phyloP scores from a whole-genome alignment of 2,329 filamentous ascomycete genomes.

The Diplodia mutila region DNA sequence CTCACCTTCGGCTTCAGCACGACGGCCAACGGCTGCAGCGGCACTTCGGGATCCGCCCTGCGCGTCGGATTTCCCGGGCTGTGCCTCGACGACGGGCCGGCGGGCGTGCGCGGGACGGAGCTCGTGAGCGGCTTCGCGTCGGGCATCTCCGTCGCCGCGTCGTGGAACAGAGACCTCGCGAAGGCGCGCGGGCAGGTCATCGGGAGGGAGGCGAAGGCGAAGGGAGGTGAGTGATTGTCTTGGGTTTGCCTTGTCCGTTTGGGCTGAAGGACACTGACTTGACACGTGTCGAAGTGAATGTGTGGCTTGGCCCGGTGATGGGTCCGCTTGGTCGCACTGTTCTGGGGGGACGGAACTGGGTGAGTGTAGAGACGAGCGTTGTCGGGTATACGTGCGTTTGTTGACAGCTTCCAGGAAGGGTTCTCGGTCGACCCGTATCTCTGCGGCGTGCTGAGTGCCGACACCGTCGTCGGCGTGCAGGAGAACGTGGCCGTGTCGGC shows the following conservation, averaged over 20 bases:
- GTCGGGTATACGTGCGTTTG: no score
- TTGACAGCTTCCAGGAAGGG: constrained; percentile 43
- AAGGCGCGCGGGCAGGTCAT: constrained; percentile 40
- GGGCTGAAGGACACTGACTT: no score
- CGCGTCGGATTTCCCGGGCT: constrained; percentile 43
- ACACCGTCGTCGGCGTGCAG: constrained; percentile 48
- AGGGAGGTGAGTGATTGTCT: constrained; percentile 43
- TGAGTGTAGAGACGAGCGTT: neutral
- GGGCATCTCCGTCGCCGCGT: constrained; percentile 43
- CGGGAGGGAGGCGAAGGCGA: constrained; percentile 45
- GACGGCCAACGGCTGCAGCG: constrained; percentile 26
- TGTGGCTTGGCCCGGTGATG: constrained; percentile 7
- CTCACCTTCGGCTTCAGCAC: constrained; percentile 44
- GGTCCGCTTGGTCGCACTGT: constrained; percentile 41
- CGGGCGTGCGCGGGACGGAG: constrained; percentile 44
- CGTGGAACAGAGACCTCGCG: constrained; percentile 43
- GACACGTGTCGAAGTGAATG: neutral
- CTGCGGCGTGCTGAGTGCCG: constrained; percentile 45
- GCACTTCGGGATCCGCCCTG: constrained; percentile 26
- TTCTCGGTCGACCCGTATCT: constrained; percentile 50
- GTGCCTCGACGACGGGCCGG: constrained; percentile 47
- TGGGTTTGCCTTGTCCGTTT: no score
- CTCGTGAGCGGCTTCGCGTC: constrained; percentile 45
- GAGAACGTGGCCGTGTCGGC: constrained; percentile 46
- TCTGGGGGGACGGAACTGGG: constrained; percentile 45